Evolutionary conservation across 1,139 yeast genomes (phyloP), one percentile per base, ranked within the genome.

Genomic region (Nakaseomyces kungkrabaensis): DNA sequence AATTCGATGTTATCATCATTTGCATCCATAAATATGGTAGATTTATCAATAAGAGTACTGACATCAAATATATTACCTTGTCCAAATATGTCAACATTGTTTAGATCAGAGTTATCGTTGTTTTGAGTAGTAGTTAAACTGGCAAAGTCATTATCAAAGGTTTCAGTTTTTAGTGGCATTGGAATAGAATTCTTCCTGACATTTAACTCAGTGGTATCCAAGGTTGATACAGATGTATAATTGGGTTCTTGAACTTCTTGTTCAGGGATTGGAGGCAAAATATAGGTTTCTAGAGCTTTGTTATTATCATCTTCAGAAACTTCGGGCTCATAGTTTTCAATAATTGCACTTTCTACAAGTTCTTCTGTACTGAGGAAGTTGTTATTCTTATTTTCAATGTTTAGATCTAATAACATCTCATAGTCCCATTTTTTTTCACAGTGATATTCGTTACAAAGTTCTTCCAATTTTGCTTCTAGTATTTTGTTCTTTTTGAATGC

Each of bases 311-410:
- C 47, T 29, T 49, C 48, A 5, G 48, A 27, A 6, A 22, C 38
- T 11, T 46, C 36, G 17, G 49, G 49, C 29, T 52, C 54, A 48
- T 46, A 48, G 27, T 45, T 49, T 25, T 52, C 54, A 61, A 76
- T 76, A 9, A 79, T 70, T 56, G 85, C 79, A 62, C 84, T 77
- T 26, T 80, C 79, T 4, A 81, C 79, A 45, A 81, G 74, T 56
- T 81, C 86, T 52, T 77, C 82, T 48, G 79, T 78, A n/a, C 85
- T 79, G 10, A 76, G 71, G 59, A 80, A 81, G 1, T 78, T 76
- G 29, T 78, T 74, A 56, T 67, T 67, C 42, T 78, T 79, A 51
- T 79, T 68, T 61, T 81, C 87, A 49, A 79, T 76, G 7, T 78
- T 77, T 46, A 81, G 65, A 33, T 80, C 82, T 46, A 80, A 58